Conservation (phyloP, 129 eudicot genomes). For the Kitagawia praeruptora region DNA sequence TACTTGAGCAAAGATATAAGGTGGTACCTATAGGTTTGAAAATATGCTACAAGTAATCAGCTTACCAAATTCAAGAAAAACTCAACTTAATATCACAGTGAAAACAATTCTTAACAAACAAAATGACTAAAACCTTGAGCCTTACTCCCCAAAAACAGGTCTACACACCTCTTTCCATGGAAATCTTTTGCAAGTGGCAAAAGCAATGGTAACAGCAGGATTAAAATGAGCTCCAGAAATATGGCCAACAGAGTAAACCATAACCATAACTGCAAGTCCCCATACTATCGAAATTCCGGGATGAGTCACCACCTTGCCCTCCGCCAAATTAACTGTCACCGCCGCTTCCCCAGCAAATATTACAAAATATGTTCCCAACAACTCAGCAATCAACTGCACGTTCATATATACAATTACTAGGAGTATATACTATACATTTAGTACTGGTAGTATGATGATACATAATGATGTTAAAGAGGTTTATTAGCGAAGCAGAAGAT, state of each 20-base stretch:
- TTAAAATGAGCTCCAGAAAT: slow-evolving; percentile 95
- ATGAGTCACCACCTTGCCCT: slow-evolving; percentile 40
- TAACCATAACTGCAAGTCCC: slow-evolving; percentile 91
- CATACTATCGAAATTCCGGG: slow-evolving; percentile 76
- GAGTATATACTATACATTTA: not conserved
- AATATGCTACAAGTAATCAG: not conserved
- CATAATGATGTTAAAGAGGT: no score
- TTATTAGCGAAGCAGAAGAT: not conserved
- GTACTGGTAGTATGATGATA: not conserved
- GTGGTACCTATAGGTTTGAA: slow-evolving; percentile 41
- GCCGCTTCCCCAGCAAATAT: slow-evolving; percentile 80
- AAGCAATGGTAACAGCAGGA: slow-evolving; percentile 91
- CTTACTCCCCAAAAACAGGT: not conserved
- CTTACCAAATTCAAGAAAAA: not conserved
- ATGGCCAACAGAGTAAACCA: slow-evolving; percentile 88
- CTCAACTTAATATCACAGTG: not conserved
- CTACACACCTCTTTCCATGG: slow-evolving; percentile 64
- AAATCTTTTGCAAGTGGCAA: slow-evolving; percentile 68
- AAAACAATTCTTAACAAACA: not conserved
- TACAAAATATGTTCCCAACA: slow-evolving; percentile 63
- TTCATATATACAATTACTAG: not conserved
- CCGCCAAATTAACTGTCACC: slow-evolving; percentile 53
- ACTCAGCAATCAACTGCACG: slow-evolving; percentile 69
- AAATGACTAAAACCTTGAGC: not conserved
- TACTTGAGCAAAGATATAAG: slow-evolving; percentile 49